Evolutionary conservation across 169 alveolate genomes (phyloP).

Genomic region (Perkinsus chesapeaki): DNA sequence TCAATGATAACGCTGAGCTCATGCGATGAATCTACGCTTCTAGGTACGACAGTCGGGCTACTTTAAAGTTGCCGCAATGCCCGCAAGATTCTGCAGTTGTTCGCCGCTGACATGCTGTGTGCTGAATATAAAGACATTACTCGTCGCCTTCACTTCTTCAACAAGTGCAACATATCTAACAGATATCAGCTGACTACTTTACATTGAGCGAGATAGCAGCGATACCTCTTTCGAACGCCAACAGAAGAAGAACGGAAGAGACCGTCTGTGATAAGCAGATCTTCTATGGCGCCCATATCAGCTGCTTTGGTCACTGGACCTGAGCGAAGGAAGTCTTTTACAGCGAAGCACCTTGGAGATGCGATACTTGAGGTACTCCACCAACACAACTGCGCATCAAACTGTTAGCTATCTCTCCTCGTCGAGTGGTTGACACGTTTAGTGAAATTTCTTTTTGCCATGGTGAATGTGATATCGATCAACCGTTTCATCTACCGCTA

Average conservation of each 20-base stretch:
- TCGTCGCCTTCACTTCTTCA: not conserved
- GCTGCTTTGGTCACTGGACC: not conserved
- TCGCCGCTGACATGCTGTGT: constrained; percentile 7
- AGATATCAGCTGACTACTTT: too few species aligned
- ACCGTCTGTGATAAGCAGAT: constrained; percentile 1
- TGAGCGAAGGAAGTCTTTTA: not conserved
- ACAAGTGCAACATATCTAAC: not conserved
- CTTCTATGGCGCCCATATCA: constrained; percentile 2
- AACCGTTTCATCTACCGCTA: not conserved
- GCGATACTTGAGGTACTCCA: too few species aligned
- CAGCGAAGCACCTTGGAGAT: not conserved
- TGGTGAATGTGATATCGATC: not conserved
- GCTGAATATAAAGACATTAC: not conserved
- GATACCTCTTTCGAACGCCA: not conserved
- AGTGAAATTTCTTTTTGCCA: too few species aligned
- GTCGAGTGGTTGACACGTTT: too few species aligned
- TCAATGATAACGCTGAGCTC: not conserved
- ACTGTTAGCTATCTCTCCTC: too few species aligned
- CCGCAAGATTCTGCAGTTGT: not conserved
- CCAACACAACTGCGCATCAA: too few species aligned
- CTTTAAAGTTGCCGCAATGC: constrained; percentile 2
- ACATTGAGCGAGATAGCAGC: not conserved
- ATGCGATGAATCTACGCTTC: not conserved
- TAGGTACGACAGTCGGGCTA: not conserved
- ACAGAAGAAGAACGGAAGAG: not conserved